Percentiles rank a stretch among this genome's conserved stretches.
Conservation (phyloP, 2,329 filamentous ascomycete genomes). For the Coniella lustricola region DNA sequence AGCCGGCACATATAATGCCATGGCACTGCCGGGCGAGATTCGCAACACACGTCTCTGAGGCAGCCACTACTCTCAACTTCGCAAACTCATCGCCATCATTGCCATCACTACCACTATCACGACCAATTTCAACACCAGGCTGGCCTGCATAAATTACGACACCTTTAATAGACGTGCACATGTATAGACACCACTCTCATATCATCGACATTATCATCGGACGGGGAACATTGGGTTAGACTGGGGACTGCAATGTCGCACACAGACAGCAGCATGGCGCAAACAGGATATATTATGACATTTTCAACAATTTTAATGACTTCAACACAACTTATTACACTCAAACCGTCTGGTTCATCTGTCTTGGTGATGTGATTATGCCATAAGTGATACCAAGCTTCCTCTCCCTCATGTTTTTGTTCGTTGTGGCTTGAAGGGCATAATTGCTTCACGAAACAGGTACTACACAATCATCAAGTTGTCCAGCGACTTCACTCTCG, state of each 20-base stretch:
- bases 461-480: no score
- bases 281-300: conserved; percentile 1
- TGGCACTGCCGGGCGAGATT: neutral
- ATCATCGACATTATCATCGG: no score
- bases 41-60: neutral
- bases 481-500: no score
- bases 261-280: neutral
- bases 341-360: no score
- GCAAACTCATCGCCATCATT: no score
- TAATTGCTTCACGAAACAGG: no score
- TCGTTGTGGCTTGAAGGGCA: no score
- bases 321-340: neutral
- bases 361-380: no score
- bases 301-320: neutral
- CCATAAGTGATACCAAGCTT: no score
- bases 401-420: no score
- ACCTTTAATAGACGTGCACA: neutral
- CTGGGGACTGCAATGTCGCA: neutral
- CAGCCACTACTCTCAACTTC: no score
- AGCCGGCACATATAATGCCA: conserved; percentile 1
- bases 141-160: conserved; percentile 3
- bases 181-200: neutral
- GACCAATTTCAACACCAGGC: neutral
- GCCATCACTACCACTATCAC: no score
- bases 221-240: neutral